Percentiles rank a stretch among this genome's conserved stretches.
These are phyloP conservation scores for Acanthamoeba healyi DNA, from an alignment of 208 protist genomes.

Conservation along the genomic window DNA sequence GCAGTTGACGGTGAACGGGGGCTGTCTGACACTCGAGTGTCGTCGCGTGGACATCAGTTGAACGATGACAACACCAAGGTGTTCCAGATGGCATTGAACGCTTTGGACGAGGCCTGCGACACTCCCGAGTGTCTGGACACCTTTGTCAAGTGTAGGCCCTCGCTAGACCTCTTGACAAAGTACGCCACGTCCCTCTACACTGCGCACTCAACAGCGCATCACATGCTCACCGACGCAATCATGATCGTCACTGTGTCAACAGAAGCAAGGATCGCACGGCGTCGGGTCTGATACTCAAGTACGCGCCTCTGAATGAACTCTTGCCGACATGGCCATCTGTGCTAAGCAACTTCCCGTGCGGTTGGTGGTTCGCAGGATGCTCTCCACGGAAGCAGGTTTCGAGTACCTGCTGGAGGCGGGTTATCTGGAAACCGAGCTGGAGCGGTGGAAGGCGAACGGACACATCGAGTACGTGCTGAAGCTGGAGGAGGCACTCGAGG, in stretches of 20 bases:
- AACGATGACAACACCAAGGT: constrained; percentile 77
- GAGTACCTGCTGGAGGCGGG: constrained; percentile 74
- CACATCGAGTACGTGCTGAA: constrained; percentile 76
- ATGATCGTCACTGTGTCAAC: constrained; percentile 35
- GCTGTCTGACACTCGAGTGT: too few species aligned
- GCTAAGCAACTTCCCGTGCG: too few species aligned
- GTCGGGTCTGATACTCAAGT: constrained; percentile 1
- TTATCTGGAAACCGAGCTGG: constrained; percentile 78
- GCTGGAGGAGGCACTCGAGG: constrained; percentile 73
- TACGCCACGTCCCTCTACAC: constrained; percentile 20
- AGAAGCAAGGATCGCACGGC: not conserved
- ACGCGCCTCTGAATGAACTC: not conserved
- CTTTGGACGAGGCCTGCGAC: constrained; percentile 83
- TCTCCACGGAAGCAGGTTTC: constrained; percentile 10
- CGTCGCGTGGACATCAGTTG: too few species aligned
- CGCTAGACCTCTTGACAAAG: constrained; percentile 63
- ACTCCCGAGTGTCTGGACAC: constrained; percentile 56
- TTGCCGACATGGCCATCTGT: too few species aligned
- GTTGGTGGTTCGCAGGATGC: constrained; percentile 1
- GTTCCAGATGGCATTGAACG: constrained; percentile 59
- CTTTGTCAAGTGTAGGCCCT: constrained; percentile 71
- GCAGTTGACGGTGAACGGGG: not conserved
- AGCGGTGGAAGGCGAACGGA: constrained; percentile 69
- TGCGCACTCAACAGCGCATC: not conserved
- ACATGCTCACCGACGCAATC: too few species aligned